phyloP scores from a whole-genome alignment of 805 yeast species.

The Saccharomycopsis malanga region DNA sequence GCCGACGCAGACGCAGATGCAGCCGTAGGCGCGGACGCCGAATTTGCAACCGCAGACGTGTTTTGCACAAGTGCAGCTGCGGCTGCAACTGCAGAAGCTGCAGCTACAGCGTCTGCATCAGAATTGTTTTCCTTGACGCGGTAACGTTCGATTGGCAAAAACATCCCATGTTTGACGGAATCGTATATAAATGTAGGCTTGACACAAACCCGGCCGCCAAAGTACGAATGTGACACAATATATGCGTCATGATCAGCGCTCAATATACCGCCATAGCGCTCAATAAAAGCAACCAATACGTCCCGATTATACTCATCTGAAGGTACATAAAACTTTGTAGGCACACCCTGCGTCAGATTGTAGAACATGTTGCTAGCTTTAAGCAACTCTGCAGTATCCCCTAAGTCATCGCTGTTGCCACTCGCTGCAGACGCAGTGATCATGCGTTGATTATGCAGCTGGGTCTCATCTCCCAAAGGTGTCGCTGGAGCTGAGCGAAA shows the following conservation, averaged over 20 bases:
- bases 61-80: background rate
- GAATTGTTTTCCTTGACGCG: background rate
- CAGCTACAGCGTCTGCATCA: constrained; percentile 1
- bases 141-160: constrained; percentile 12
- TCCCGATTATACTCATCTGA: constrained; percentile 13
- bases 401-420: background rate
- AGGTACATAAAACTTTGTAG: constrained; percentile 14
- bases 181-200: constrained; percentile 21
- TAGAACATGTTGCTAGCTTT: constrained; percentile 1
- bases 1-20: background rate
- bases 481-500: constrained; percentile 10
- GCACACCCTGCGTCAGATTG: constrained; percentile 2
- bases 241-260: constrained; percentile 7
- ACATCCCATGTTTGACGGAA: constrained; percentile 15
- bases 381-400: background rate
- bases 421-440: background rate
- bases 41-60: background rate
- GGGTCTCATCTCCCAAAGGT: background rate
- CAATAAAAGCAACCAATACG: constrained; percentile 12
- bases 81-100: constrained; percentile 5
- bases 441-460: too few relatives aligned
- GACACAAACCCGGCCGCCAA: background rate
- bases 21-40: constrained; percentile 1
- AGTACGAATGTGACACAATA: constrained; percentile 10
- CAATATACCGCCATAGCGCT: constrained; percentile 22